A percentile compares a stretch with the other conserved stretches of the same genome.
Conservation (phyloP, 108 stramenopile species). For the Thalassiosira profunda region DNA sequence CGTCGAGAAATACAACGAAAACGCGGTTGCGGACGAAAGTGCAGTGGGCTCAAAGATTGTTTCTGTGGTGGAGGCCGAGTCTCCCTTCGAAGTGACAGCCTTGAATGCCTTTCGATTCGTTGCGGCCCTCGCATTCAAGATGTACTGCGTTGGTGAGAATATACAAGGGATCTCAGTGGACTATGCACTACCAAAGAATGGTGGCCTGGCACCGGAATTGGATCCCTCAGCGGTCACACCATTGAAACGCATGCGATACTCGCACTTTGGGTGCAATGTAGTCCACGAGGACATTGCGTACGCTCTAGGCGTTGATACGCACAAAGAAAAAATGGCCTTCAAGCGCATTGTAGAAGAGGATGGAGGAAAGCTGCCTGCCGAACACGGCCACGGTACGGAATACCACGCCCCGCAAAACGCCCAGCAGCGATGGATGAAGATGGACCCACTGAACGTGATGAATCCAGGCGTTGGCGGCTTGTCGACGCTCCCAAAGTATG, state of each 20-base stretch:
- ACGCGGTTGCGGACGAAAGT: slow-evolving; percentile 40
- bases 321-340: slow-evolving; percentile 68
- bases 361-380: slow-evolving; percentile 76
- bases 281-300: slow-evolving; percentile 91
- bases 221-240: slow-evolving; percentile 35
- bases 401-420: slow-evolving; percentile 75
- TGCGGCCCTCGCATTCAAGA: slow-evolving; percentile 71
- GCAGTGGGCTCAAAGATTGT: slow-evolving; percentile 25
- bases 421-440: slow-evolving; percentile 77
- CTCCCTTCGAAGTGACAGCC: slow-evolving; percentile 38
- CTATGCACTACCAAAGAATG: slow-evolving; percentile 82
- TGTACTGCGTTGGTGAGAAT: slow-evolving; percentile 78
- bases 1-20: slow-evolving; percentile 53
- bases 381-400: slow-evolving; percentile 91
- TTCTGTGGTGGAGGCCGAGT: slow-evolving; percentile 31
- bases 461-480: slow-evolving; percentile 88
- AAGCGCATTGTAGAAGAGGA: slow-evolving; percentile 67
- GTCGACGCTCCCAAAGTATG: slow-evolving; percentile 38
- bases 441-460: slow-evolving; percentile 89
- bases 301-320: slow-evolving; percentile 68
- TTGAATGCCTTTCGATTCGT: slow-evolving; percentile 86
- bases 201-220: slow-evolving; percentile 55
- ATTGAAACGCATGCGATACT: slow-evolving; percentile 85
- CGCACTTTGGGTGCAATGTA: slow-evolving; percentile 90
- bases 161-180: slow-evolving; percentile 84